phyloP scores from a whole-genome alignment of 192 early-diverging fungal genomes.

The Entomortierella beljakovae region DNA sequence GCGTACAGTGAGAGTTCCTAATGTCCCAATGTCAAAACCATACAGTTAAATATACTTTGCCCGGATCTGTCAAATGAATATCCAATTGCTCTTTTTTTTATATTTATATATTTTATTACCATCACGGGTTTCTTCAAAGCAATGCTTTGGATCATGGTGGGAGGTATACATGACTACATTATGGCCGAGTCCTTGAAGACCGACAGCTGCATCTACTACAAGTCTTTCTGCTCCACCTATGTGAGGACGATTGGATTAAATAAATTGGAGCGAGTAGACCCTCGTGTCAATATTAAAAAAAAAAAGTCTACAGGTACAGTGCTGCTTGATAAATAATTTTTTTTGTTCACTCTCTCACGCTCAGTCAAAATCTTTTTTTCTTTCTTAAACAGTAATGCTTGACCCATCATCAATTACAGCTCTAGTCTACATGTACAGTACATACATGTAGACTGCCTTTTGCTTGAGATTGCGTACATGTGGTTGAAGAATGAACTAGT shows the following conservation, averaged over 20 bases:
- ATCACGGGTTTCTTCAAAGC: constrained; percentile 92
- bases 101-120: constrained; percentile 58
- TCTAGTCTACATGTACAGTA: no score
- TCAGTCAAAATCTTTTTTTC: no score
- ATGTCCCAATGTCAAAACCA: background rate
- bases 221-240: constrained; percentile 93
- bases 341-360: background rate
- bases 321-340: no score
- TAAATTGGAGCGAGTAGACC: background rate
- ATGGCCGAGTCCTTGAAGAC: constrained; percentile 85
- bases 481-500: no score
- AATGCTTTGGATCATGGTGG: constrained; percentile 89
- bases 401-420: no score
- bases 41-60: no score
- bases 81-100: background rate
- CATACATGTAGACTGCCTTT: no score
- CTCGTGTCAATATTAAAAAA: background rate
- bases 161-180: constrained; percentile 86
- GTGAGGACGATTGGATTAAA: background rate
- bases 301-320: no score
- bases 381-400: no score
- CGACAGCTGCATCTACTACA: constrained; percentile 91
- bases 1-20: constrained; percentile 81
- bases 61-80: no score
- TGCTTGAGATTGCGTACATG: no score